phyloP scores from a whole-genome alignment of 164 flowering plant species.

The Nymphaea thermarum region DNA sequence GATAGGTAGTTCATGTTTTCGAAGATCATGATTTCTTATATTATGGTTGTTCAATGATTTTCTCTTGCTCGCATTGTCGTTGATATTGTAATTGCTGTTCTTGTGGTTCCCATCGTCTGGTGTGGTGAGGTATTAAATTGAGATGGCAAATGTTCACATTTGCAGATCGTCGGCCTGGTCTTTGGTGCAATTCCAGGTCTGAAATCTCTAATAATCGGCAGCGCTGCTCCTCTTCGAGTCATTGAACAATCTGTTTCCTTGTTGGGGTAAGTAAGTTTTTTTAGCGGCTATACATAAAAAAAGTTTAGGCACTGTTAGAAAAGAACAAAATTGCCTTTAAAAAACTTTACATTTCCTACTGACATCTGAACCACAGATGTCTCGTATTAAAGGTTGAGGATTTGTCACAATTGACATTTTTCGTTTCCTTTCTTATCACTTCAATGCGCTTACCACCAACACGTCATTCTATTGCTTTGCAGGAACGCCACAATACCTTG shows the following conservation, averaged over 20 bases:
- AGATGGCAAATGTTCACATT: background rate
- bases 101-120: background rate
- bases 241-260: conserved; percentile 59
- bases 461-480: conserved; percentile 5
- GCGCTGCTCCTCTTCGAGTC: conserved; percentile 65
- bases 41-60: too few species aligned
- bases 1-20: too few species aligned
- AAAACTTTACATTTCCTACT: too few species aligned
- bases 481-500: conserved; percentile 90
- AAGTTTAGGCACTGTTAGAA: background rate
- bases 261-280: conserved; percentile 45
- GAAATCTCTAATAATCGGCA: conserved; percentile 59
- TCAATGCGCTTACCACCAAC: background rate
- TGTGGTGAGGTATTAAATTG: too few species aligned
- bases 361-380: too few species aligned
- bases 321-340: too few species aligned
- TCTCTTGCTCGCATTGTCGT: too few species aligned
- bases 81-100: background rate
- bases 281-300: background rate
- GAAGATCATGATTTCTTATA: too few species aligned
- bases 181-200: conserved; percentile 66
- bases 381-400: too few species aligned
- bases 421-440: background rate
- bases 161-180: conserved; percentile 51
- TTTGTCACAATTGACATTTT: too few species aligned